Evolutionary conservation across 805 yeast species (phyloP), one percentile per base, ranked within the genome.

Genomic region (Pichia heedii): DNA sequence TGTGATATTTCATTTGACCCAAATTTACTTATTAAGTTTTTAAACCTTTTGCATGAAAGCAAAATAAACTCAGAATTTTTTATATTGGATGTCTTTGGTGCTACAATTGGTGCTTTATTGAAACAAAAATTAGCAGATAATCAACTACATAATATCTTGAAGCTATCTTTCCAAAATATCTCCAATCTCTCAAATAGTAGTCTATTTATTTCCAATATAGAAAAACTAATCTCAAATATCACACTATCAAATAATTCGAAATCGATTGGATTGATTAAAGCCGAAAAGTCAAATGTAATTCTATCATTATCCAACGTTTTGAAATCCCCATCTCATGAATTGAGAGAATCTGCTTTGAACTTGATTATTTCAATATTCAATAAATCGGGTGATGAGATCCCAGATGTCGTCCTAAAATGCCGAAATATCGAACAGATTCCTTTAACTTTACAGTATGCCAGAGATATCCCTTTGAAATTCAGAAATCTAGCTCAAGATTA

Each of bases 391-490:
- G 47, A 42, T 11, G 51, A 50, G 21, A 45, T 47, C 8, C 60
- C 62, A 5, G 57, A 52, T 22, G 41, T 52, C 1, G 39, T 61
- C 18, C 42, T 43, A n/a, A 76, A 73, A 41, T 73, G 81, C 47
- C 62, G 70, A 40, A 54, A 75, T 2, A 74, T 89, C 39, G 96
- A 87, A 57, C 76, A 79, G 45, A 72, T 81, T 7, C 95, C 95
- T 0, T 67, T 81, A 40, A 74, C 74, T n/a, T 62, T 88, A 16
- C 66, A 74, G 12, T 77, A 77, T 44, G 82, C 84, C 2, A 77
- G 97, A 62, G 94, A 84, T 53, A 68, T 90, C 3, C 76, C 78
- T 21, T 65, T 81, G 45, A 74, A 94, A 56, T 69, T 82, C 26
- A 73, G 96, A 52, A 68, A 66, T 32, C 61, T 85, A 47, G 77